Percentiles rank a stretch among this genome's conserved stretches.
These are phyloP conservation scores for Crucihimalaya himalaica DNA, from an alignment of 345 rosid species.

Conservation along the genomic window DNA sequence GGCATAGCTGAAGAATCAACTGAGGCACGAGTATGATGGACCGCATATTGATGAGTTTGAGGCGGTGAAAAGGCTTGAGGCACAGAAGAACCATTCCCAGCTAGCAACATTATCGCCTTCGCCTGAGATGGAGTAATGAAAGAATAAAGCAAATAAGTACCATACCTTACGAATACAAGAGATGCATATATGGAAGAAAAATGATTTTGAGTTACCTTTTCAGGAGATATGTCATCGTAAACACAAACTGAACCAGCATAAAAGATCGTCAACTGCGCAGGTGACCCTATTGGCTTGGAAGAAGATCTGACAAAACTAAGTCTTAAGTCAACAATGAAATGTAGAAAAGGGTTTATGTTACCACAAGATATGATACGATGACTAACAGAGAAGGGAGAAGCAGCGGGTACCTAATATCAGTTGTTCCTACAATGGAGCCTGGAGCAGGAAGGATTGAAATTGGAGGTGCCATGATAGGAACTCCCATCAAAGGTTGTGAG, in stretches of 20 bases:
- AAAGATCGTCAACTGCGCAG: slow-evolving; percentile 71
- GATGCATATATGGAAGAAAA: background rate
- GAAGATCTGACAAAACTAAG: slow-evolving; percentile 44
- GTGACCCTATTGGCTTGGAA: slow-evolving; percentile 48
- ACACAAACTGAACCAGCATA: slow-evolving; percentile 73
- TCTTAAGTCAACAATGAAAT: slow-evolving; percentile 14
- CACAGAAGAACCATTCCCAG: slow-evolving; percentile 58
- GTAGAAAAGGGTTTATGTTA: slow-evolving; percentile 9
- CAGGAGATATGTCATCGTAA: slow-evolving; percentile 65
- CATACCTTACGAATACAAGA: background rate
- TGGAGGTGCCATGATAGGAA: slow-evolving; percentile 54
- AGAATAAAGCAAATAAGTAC: slow-evolving; percentile 24
- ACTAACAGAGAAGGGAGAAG: background rate
- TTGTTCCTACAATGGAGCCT: slow-evolving; percentile 58
- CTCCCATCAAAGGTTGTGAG: slow-evolving; percentile 53
- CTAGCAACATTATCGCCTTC: slow-evolving; percentile 74
- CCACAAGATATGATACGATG: background rate
- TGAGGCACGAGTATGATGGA: slow-evolving; percentile 44
- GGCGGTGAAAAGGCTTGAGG: slow-evolving; percentile 40
- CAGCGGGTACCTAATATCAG: slow-evolving; percentile 60
- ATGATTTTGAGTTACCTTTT: slow-evolving; percentile 50
- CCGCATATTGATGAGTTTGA: slow-evolving; percentile 43
- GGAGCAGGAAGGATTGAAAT: slow-evolving; percentile 49
- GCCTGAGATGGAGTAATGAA: slow-evolving; percentile 53
- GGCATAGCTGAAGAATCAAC: slow-evolving; percentile 42